phyloP scores from a whole-genome alignment of 176 grass and related monocot genomes.

The Leersia perrieri region DNA sequence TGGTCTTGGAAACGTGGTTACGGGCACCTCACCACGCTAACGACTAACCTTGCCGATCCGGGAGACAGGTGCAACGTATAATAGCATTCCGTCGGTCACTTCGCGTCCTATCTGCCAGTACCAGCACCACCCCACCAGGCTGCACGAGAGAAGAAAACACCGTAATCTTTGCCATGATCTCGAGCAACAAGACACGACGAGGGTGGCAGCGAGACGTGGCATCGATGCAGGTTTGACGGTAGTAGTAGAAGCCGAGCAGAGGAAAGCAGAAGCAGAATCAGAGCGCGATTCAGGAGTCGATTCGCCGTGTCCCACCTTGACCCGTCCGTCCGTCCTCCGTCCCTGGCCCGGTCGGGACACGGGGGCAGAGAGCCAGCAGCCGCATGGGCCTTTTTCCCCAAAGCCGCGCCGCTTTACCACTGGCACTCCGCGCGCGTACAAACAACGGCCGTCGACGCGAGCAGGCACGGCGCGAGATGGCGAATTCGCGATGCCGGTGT shows the following conservation, averaged over 20 bases:
- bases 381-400: slow-evolving; percentile 24
- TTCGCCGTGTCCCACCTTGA: background rate
- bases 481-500: too few relatives aligned
- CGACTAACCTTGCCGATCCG: background rate
- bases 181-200: background rate
- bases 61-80: background rate
- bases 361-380: background rate
- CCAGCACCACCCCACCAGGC: background rate
- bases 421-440: too few relatives aligned
- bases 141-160: background rate
- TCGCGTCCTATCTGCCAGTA: background rate
- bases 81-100: background rate
- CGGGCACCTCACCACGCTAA: background rate
- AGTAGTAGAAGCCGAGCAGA: background rate
- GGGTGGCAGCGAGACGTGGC: background rate
- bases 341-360: background rate
- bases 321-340: background rate
- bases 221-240: background rate
- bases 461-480: too few relatives aligned
- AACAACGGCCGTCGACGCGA: too few relatives aligned
- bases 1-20: background rate
- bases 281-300: background rate
- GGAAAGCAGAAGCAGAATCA: background rate
- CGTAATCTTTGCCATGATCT: background rate
- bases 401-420: slow-evolving; percentile 35